Base-by-base conservation (phyloP, 73 alveolate genomes). In the Paramecium primaurelia region DNA sequence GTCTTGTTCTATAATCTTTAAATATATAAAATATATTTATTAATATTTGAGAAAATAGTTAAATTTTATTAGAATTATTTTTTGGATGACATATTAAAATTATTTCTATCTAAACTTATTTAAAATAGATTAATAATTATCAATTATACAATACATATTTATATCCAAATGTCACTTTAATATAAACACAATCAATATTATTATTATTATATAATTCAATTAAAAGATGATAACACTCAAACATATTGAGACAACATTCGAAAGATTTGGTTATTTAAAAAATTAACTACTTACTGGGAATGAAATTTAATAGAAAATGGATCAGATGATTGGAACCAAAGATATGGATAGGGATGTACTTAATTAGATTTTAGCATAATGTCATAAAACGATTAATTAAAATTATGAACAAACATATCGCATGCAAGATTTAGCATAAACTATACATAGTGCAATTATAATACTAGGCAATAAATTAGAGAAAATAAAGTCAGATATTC, bases 371-470 rank as follows among this genome's bases (percentile, higher is more conserved):
- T 34, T 64, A 32, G 42, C 45, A 10, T 28, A 32, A 32, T 64
- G 84, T 34, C 42, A 64, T 28, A 64, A 64, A 28, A 12, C 45
- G 8, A 28, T 64, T 6, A 64, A 64, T 64, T 6, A 28, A 12
- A 64, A 64, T 64, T 64, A 12, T 10, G 84, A 64, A 8, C 9
- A 20, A 28, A 64, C 42, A 1, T 75, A 75, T 75, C 64, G 88
- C 6, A 38, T 75, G 60, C 47, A 36, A 38, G 88, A 75, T 75
- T 36, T 75, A 75, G 88, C 88, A 36, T 75, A 75, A 36, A 75
- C 88, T 1, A 75, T 75, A 3, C 38, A 38, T 38, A 42, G 47
- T 75, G 88, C 88, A 4, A 75, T 42, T 16, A 75, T 38, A 36
- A 36, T 75, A 6, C 40, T 75, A 3, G 20, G 30, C 7, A 42